Base-by-base conservation (phyloP, 139 green algal genomes). In the Pseudopediastrum boryanum region DNA sequence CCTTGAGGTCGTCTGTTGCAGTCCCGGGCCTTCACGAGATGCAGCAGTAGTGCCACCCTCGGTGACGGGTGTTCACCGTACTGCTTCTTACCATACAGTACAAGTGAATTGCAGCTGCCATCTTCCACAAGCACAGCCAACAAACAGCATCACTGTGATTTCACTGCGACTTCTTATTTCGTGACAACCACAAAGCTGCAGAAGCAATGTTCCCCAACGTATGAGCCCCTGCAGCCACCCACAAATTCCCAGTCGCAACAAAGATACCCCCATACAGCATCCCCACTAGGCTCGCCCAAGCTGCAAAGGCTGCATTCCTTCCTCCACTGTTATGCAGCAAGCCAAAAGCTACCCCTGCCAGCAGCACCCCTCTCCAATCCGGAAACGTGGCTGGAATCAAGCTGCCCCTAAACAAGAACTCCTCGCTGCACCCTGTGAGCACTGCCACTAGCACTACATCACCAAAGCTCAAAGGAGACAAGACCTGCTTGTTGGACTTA, bases 351-450 rank as follows among this genome's bases (percentile, higher is more conserved):
- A 71, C 76, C 6, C 86, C 93, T 6, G 91, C 81, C 1, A 95
- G 44, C 1, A 90, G n/a, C 48, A 86, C 91, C 23, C 93, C 93
- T 7, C 91, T 76, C 85, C 86, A 94, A 69, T 97, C 93, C 1
- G 90, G 86, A 13, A 85, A 88, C 9, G 88, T 83, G 10, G 85
- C 91, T 0, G 93, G 93, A 9, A 97, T 86, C 50, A 97, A 84
- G 0, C 86, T 89, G 5, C 92, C 90, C 19, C 93, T 75, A 68
- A 97, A 97, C 19, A 97, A 80, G 27, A 95, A 63, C 84, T 97
- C 93, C 82, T 97, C 93, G 29, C 80, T 77, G 0, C 91, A 36
- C 0, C 86, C 92, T 0, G 86, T 86, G 43, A 94, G 69, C 9
- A 67, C 33, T 7, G 82, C 82, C 27, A 97, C 85, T 52, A 86